Conservation (phyloP, 352 stramenopile species). For the Globisporangium solare region DNA sequence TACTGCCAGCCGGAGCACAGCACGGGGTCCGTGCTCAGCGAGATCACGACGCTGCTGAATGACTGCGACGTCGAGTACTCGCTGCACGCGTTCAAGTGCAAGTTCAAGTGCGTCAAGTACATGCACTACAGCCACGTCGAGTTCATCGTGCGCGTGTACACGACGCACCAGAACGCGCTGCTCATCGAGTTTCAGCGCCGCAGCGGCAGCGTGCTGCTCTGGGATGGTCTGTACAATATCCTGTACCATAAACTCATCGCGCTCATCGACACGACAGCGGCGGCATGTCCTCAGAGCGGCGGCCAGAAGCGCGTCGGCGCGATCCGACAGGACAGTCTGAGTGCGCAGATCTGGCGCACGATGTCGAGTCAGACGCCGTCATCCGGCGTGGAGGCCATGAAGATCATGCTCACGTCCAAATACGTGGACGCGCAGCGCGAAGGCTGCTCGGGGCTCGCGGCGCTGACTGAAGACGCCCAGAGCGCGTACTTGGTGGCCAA, state of each 20-base stretch:
- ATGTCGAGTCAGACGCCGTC: slow-evolving; percentile 45
- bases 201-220: slow-evolving; percentile 66
- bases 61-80: slow-evolving; percentile 64
- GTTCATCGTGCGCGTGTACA: slow-evolving; percentile 72
- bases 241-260: slow-evolving; percentile 53
- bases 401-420: slow-evolving; percentile 80
- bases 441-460: slow-evolving; percentile 63
- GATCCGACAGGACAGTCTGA: slow-evolving; percentile 41
- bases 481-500: slow-evolving; percentile 59
- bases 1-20: slow-evolving; percentile 39
- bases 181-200: slow-evolving; percentile 78
- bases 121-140: slow-evolving; percentile 82
- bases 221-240: slow-evolving; percentile 77
- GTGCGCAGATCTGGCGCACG: slow-evolving; percentile 56
- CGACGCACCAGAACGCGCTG: slow-evolving; percentile 27
- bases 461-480: slow-evolving; percentile 60
- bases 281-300: slow-evolving; percentile 63
- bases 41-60: slow-evolving; percentile 44
- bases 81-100: slow-evolving; percentile 72
- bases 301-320: slow-evolving; percentile 51
- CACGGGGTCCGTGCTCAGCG: slow-evolving; percentile 30
- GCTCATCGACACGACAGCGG: slow-evolving; percentile 40
- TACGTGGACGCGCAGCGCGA: slow-evolving; percentile 70
- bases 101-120: slow-evolving; percentile 86
- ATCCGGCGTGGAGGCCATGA: slow-evolving; percentile 78